Conservation (phyloP, 2,329 filamentous ascomycete genomes). For the Malbranchea zuffiana region DNA sequence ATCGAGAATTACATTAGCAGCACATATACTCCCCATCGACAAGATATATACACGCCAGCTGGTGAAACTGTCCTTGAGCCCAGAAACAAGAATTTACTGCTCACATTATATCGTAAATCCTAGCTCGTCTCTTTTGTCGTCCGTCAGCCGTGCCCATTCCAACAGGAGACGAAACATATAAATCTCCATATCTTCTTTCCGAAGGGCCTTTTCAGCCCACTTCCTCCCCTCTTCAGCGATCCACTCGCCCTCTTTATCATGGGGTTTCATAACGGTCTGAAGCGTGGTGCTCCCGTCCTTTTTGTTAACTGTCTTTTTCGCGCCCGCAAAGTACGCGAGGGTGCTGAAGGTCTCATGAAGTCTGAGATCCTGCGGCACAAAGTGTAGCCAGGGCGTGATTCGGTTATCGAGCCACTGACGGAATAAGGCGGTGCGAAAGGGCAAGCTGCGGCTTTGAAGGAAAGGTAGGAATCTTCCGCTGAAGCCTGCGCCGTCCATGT, state of each 20-base stretch:
- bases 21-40: too few relatives aligned
- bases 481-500: constrained; percentile 58
- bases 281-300: constrained; percentile 39
- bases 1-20: too few relatives aligned
- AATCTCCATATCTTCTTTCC: constrained; percentile 66
- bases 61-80: too few relatives aligned
- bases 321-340: constrained; percentile 60
- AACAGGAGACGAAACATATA: constrained; percentile 68
- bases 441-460: constrained; percentile 55
- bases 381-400: constrained; percentile 66
- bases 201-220: constrained; percentile 54
- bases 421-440: constrained; percentile 61
- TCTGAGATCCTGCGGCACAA: constrained; percentile 63
- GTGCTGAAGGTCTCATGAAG: constrained; percentile 64
- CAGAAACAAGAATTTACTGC: too few relatives aligned
- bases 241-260: constrained; percentile 47
- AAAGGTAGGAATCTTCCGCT: constrained; percentile 55
- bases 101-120: constrained; percentile 26
- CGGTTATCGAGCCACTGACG: constrained; percentile 70
- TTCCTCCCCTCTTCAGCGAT: constrained; percentile 55
- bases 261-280: constrained; percentile 44
- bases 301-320: constrained; percentile 27
- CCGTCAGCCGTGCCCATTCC: constrained; percentile 62
- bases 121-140: constrained; percentile 46
- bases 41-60: too few relatives aligned